These are phyloP conservation scores for Cyclospora cayetanensis DNA, from an alignment of 169 alveolate genomes.

Conservation along the genomic window DNA sequence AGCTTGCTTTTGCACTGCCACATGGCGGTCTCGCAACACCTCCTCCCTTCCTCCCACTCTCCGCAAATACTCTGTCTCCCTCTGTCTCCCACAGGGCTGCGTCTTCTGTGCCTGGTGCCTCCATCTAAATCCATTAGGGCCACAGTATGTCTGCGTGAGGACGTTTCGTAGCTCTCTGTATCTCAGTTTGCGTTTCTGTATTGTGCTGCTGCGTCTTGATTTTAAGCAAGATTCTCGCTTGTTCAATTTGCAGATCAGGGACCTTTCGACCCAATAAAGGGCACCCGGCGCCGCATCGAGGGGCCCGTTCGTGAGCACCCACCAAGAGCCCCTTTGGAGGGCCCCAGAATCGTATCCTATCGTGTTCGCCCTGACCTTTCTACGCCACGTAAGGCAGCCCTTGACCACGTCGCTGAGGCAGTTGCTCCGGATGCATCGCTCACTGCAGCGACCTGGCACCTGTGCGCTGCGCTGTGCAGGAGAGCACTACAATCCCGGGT, in stretches of 20 bases:
- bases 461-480: constrained; percentile 5
- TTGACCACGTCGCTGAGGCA: background rate
- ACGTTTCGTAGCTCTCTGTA: too few species aligned
- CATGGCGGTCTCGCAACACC: too few species aligned
- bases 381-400: background rate
- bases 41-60: too few species aligned
- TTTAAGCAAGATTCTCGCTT: too few species aligned
- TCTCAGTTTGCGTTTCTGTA: too few species aligned
- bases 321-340: background rate
- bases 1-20: too few species aligned
- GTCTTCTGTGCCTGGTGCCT: too few species aligned
- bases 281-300: background rate
- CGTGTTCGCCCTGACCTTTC: background rate
- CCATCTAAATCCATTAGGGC: too few species aligned
- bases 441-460: background rate
- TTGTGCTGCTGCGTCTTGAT: too few species aligned
- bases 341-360: constrained; percentile 20
- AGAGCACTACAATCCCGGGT: constrained; percentile 43
- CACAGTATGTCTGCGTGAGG: too few species aligned
- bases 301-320: background rate
- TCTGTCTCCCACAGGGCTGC: too few species aligned
- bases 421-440: background rate
- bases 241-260: constrained; percentile 8
- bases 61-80: too few species aligned
- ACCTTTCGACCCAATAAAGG: constrained; percentile 21